Evolutionary conservation across 2,329 filamentous ascomycete genomes (phyloP).

Genomic region (Aspergillus uvarum): DNA sequence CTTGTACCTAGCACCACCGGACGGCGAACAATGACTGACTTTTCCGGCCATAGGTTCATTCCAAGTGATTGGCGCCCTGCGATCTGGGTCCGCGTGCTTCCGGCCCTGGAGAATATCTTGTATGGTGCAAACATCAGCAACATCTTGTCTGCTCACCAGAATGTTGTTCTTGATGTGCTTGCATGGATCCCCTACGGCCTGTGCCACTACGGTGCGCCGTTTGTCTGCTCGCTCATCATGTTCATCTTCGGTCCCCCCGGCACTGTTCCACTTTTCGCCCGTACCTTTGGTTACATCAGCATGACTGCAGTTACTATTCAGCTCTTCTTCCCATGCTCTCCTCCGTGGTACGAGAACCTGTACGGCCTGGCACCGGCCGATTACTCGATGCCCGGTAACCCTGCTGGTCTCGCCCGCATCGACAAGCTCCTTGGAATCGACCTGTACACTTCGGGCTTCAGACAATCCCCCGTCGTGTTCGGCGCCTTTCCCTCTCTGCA

Average conservation of each 20-base stretch:
- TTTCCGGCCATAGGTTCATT: constrained; percentile 67
- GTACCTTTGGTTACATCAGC: constrained; percentile 90
- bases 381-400: constrained; percentile 86
- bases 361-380: constrained; percentile 88
- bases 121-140: constrained; percentile 96
- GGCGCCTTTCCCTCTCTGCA: constrained; percentile 94
- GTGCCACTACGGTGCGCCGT: constrained; percentile 83
- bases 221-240: constrained; percentile 73
- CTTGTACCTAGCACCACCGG: not conserved
- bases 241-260: constrained; percentile 88
- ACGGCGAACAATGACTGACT: constrained; percentile 19
- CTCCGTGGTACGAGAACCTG: constrained; percentile 94
- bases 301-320: constrained; percentile 84
- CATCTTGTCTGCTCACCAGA: constrained; percentile 87
- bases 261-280: constrained; percentile 78
- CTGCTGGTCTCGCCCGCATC: constrained; percentile 83
- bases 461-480: constrained; percentile 85
- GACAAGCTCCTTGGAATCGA: constrained; percentile 89
- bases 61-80: constrained; percentile 83
- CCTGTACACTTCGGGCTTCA: constrained; percentile 90
- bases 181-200: constrained; percentile 94
- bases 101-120: constrained; percentile 91
- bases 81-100: constrained; percentile 93
- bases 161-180: constrained; percentile 77
- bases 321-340: constrained; percentile 86